Percentiles rank a stretch among this genome's conserved stretches.
These are phyloP conservation scores for Fusarium chlamydosporum DNA, from an alignment of 2,329 filamentous ascomycete genomes.

Conservation along the genomic window DNA sequence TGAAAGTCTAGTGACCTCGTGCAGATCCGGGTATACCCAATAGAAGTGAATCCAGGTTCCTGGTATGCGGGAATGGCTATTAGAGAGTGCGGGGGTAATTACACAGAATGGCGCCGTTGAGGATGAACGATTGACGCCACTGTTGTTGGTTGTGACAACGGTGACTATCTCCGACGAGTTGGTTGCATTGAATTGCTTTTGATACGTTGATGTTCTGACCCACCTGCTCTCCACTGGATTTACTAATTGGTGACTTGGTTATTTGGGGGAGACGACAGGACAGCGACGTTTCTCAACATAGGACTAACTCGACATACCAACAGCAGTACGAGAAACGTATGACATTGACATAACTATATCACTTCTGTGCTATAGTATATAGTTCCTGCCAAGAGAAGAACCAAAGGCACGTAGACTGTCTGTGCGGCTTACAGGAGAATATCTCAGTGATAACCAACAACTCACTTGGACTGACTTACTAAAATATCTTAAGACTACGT, in stretches of 20 bases:
- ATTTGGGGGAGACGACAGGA: not conserved
- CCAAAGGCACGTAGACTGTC: not conserved
- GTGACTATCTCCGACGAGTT: constrained; percentile 18
- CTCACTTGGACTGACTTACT: constrained; percentile 10
- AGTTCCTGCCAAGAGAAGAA: not conserved
- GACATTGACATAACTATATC: not conserved
- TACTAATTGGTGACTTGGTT: not conserved
- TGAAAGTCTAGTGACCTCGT: not conserved
- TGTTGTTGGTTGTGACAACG: constrained; percentile 8
- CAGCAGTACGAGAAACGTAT: too few species aligned
- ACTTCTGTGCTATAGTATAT: too few species aligned
- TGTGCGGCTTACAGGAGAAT: constrained; percentile 11
- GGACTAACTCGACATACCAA: not conserved
- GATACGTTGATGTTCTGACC: not conserved
- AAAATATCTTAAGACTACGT: not conserved
- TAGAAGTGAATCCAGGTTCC: not conserved
- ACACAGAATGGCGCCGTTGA: constrained; percentile 7
- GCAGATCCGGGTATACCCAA: not conserved
- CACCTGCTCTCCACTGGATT: not conserved
- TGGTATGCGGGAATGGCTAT: not conserved
- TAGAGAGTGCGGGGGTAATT: not conserved
- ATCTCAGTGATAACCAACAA: not conserved
- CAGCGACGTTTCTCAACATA: not conserved
- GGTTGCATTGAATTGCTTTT: not conserved
- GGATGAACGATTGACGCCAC: constrained; percentile 19